phyloP scores from a whole-genome alignment of 495 filamentous ascomycete species.

The Daldinia bambusicola region DNA sequence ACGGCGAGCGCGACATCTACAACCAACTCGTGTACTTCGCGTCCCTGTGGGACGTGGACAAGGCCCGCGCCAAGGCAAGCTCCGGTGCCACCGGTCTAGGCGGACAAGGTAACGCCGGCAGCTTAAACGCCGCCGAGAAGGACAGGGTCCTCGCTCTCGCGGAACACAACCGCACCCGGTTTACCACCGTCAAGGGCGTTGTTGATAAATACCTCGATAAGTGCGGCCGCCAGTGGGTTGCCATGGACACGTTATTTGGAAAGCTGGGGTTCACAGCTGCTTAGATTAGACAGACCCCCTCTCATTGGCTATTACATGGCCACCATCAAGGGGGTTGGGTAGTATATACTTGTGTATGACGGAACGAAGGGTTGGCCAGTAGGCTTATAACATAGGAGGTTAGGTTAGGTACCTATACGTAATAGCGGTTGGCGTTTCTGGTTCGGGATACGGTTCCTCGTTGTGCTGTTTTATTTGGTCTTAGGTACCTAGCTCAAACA shows the following conservation, averaged over 20 bases:
- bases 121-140: conserved; percentile 50
- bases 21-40: conserved; percentile 93
- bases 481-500: not conserved
- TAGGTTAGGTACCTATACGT: not conserved
- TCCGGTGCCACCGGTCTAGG: conserved; percentile 43
- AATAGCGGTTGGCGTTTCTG: conserved; percentile 7
- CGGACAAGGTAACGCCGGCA: conserved; percentile 52
- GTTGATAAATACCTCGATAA: conserved; percentile 90
- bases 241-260: conserved; percentile 89
- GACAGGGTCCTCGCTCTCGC: conserved; percentile 75
- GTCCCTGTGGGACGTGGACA: conserved; percentile 88
- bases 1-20: conserved; percentile 87
- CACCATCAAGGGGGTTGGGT: not conserved
- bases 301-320: not conserved
- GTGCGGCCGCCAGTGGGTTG: conserved; percentile 95
- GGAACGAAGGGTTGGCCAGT: not conserved
- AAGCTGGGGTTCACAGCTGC: conserved; percentile 61
- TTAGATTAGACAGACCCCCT: conserved; percentile 3
- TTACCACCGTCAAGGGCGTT: conserved; percentile 77
- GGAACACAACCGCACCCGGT: conserved; percentile 80
- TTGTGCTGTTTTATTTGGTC: not conserved
- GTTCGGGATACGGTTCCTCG: not conserved
- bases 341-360: not conserved
- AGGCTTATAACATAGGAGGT: no score
- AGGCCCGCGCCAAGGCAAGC: conserved; percentile 66